Base-by-base conservation (phyloP, 305 asterid species). In the Solanum aculeatissimum region DNA sequence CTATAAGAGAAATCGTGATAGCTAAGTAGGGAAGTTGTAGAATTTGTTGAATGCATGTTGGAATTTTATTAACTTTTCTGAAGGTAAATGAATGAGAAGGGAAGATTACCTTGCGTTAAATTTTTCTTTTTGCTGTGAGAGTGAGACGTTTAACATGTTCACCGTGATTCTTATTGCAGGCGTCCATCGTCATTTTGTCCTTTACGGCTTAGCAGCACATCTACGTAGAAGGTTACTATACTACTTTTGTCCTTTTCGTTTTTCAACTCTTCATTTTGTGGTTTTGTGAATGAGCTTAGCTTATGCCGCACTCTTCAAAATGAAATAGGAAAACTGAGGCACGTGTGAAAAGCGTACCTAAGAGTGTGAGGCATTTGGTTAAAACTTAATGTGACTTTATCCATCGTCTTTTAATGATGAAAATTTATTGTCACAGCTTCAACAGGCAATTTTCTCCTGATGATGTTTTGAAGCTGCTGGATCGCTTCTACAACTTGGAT, bases 401-500 rank as follows among this genome's bases (percentile, higher is more conserved):
- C 65, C 12, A 19, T 55, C 42, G 65, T 78, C 9, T 35, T 11
- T 72, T 25, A 2, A 29, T 49, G 43, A 27, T 55, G 32, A 55
- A 7, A 49, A 7, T 45, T 53, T 82, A 32, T 53, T 63, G 65
- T 79, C 84, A 87, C 97, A 95, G 99, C 87, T 95, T 95, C 89
- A 92, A 91, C 80, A 92, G 93, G 29, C 90, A 94, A 25, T 92
- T 96, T 75, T 85, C 95, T 88, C 88, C 96, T 60, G 96, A 94
- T 43, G 97, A 95, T 77, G 92, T 95, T 87, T 88, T 96, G 87
- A 92, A 94, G 92, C 86, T 96, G 92, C 89, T 96, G 83, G 97
- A 92, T 60, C 97, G 97, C 40, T 96, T 96, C 89, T 96, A 91
- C 91, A 90, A 96, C 89, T 85, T 96, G 93, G 98, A 95, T 81